Conservation (phyloP, 2,329 filamentous ascomycete genomes). For the Calonectria hongkongensis region DNA sequence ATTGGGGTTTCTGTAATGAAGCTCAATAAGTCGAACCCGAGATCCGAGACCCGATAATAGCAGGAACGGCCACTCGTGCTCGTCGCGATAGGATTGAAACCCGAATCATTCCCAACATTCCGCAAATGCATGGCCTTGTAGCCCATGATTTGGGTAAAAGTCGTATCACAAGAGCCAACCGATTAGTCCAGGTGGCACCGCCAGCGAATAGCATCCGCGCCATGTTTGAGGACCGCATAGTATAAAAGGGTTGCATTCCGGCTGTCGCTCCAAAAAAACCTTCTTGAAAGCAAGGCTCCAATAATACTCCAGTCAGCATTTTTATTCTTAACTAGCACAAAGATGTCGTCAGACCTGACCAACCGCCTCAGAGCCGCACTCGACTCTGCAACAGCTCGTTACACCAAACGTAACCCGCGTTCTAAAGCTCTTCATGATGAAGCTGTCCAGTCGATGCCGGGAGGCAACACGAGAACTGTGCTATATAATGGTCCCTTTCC, state of each 20-base stretch:
- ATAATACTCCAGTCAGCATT: neutral
- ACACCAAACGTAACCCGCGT: conserved; percentile 59
- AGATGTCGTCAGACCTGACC: conserved; percentile 48
- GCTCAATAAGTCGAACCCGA: conserved; percentile 21
- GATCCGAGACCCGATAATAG: conserved; percentile 35
- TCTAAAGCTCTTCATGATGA: conserved; percentile 62
- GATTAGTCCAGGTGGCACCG: neutral
- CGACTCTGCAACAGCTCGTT: conserved; percentile 58
- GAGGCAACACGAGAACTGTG: conserved; percentile 68
- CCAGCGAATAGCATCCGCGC: conserved; percentile 35
- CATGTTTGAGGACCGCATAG: neutral
- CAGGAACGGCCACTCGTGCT: too few relatives aligned
- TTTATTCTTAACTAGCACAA: conserved; percentile 3
- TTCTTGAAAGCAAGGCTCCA: neutral
- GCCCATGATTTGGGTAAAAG: neutral
- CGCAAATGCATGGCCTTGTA: neutral
- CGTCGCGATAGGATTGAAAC: neutral
- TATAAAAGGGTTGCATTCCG: conserved; percentile 9
- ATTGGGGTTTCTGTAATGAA: neutral
- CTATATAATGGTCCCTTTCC: conserved; percentile 67
- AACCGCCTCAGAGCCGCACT: conserved; percentile 56
- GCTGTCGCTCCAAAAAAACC: neutral
- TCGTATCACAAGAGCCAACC: neutral
- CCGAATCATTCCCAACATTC: neutral
- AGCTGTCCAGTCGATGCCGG: conserved; percentile 63